Evolutionary conservation across 2,329 filamentous ascomycete genomes (phyloP).

Genomic region (Fusarium sp.): DNA sequence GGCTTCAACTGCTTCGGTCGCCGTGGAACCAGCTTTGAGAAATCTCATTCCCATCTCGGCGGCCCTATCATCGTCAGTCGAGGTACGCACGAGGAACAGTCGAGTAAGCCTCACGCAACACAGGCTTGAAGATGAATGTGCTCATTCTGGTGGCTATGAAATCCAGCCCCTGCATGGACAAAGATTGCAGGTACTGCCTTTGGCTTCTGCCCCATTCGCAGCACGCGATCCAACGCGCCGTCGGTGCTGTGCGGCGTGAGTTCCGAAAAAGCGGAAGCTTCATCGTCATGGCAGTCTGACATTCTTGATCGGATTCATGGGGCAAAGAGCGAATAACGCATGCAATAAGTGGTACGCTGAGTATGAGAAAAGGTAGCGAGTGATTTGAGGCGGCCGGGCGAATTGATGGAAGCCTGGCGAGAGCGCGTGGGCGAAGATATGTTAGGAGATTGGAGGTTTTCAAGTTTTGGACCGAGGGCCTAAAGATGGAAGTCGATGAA

Average conservation of each 20-base stretch:
- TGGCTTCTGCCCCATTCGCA: conserved; percentile 50
- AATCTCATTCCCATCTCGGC: conserved; percentile 86
- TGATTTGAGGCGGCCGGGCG: not conserved
- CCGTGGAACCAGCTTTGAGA: conserved; percentile 80
- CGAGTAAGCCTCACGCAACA: conserved; percentile 74
- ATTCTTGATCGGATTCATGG: conserved; percentile 47
- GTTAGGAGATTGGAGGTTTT: conserved; percentile 17
- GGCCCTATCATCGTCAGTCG: conserved; percentile 67
- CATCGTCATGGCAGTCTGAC: conserved; percentile 46
- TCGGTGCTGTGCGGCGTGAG: conserved; percentile 59
- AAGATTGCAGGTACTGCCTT: conserved; percentile 79
- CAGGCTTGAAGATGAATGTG: conserved; percentile 86
- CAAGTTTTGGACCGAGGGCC: not conserved
- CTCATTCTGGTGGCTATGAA: conserved; percentile 90
- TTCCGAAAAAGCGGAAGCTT: conserved; percentile 57
- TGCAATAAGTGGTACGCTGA: not conserved
- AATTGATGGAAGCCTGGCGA: not conserved
- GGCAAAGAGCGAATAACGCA: conserved; percentile 4
- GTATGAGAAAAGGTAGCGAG: not conserved
- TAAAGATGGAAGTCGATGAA: not conserved
- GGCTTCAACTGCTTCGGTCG: conserved; percentile 89
- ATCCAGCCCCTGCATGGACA: conserved; percentile 95
- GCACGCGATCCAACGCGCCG: conserved; percentile 56
- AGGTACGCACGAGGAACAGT: not conserved
- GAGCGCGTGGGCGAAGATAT: not conserved